Percentiles rank a stretch among this genome's conserved stretches.
Conservation (phyloP, 2,329 filamentous ascomycete genomes). For the Fusarium sarcochroum region DNA sequence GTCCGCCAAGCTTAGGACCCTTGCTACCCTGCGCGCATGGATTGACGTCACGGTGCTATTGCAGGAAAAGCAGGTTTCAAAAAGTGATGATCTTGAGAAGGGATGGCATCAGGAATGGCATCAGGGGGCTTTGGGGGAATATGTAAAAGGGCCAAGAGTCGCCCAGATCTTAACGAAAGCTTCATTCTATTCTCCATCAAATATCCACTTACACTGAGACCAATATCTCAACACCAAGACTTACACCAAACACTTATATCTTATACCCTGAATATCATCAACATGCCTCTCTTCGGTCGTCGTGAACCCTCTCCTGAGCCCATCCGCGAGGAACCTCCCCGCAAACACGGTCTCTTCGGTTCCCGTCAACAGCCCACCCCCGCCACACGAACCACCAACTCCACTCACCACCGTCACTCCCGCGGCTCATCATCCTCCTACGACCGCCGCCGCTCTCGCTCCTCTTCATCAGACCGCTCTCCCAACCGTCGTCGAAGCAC, state of each 20-base stretch:
- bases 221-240: no score
- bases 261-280: slow-evolving; percentile 17
- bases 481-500: slow-evolving; percentile 21
- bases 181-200: slow-evolving; percentile 27
- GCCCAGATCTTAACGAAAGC: slow-evolving; percentile 26
- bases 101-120: slow-evolving; percentile 3
- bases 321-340: slow-evolving; percentile 43
- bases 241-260: background rate
- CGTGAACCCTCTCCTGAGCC: slow-evolving; percentile 53
- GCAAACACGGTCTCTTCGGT: slow-evolving; percentile 57
- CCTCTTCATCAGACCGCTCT: slow-evolving; percentile 31
- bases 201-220: slow-evolving; percentile 1
- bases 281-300: slow-evolving; percentile 53
- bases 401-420: slow-evolving; percentile 28
- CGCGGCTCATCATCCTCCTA: slow-evolving; percentile 20
- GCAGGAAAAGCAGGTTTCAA: slow-evolving; percentile 37
- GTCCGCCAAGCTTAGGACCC: slow-evolving; percentile 10
- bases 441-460: slow-evolving; percentile 11
- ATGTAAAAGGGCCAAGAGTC: slow-evolving; percentile 38
- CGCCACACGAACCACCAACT: slow-evolving; percentile 47
- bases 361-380: slow-evolving; percentile 49
- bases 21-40: slow-evolving; percentile 21
- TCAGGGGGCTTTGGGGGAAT: background rate
- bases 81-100: slow-evolving; percentile 13
- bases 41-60: slow-evolving; percentile 35